A percentile compares a stretch with the other conserved stretches of the same genome.
Conservation (phyloP, 495 filamentous ascomycete genomes). For the Hypoxylon fragiforme region DNA sequence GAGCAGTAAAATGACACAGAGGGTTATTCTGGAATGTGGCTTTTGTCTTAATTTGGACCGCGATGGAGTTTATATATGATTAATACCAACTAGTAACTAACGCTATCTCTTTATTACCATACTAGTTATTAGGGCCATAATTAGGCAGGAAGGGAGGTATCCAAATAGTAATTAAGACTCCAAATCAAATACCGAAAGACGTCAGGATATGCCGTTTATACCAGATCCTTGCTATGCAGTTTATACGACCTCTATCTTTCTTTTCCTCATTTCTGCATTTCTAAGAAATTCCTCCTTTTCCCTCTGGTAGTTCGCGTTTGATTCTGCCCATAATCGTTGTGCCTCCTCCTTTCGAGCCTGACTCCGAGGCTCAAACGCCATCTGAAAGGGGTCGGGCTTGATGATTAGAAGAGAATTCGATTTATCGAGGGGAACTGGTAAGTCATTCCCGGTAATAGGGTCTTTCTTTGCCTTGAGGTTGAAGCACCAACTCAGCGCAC, state of each 20-base stretch:
- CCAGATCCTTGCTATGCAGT: background rate
- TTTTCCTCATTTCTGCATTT: constrained; percentile 1
- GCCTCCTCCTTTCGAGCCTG: constrained; percentile 35
- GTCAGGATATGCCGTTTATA: constrained; percentile 8
- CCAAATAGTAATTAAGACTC: constrained; percentile 21
- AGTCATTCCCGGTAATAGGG: constrained; percentile 36
- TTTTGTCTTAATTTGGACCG: too few relatives aligned
- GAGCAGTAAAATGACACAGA: too few relatives aligned
- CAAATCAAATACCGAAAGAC: too few relatives aligned
- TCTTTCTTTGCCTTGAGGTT: constrained; percentile 46
- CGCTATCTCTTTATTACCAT: too few relatives aligned
- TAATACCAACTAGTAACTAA: too few relatives aligned
- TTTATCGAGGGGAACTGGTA: constrained; percentile 47
- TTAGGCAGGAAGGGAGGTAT: too few relatives aligned
- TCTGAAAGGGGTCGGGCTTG: constrained; percentile 48
- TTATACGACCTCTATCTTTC: constrained; percentile 16
- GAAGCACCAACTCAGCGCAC: constrained; percentile 52
- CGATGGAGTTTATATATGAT: too few relatives aligned
- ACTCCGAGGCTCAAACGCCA: constrained; percentile 48
- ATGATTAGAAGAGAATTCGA: constrained; percentile 49
- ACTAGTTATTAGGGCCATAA: too few relatives aligned
- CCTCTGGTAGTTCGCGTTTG: constrained; percentile 28
- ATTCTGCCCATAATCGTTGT: constrained; percentile 33
- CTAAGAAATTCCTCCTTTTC: constrained; percentile 35
- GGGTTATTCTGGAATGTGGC: too few relatives aligned